These are phyloP conservation scores for Neurospora intermedia DNA, from an alignment of 495 filamentous ascomycete species.

Conservation along the genomic window DNA sequence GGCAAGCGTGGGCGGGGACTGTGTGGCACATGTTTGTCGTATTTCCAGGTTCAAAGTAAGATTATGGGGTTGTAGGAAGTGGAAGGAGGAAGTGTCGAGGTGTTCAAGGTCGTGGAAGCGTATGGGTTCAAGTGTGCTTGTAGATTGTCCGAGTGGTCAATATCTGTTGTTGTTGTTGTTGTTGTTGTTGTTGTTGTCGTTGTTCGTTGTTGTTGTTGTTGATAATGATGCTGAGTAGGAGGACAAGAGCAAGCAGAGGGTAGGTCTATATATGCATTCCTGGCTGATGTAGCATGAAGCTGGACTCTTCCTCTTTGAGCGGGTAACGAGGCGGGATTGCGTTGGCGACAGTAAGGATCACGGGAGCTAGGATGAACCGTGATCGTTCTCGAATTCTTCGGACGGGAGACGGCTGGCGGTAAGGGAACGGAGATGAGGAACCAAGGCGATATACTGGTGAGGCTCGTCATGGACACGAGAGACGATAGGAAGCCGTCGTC, in stretches of 20 bases:
- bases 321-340: not conserved
- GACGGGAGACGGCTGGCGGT: not conserved
- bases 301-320: not conserved
- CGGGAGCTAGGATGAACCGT: not conserved
- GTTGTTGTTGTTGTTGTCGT: too few relatives aligned
- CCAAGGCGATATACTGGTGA: not conserved
- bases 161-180: not conserved
- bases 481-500: not conserved
- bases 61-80: not conserved
- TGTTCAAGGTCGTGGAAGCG: not conserved
- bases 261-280: not conserved
- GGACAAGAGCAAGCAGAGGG: not conserved
- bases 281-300: not conserved
- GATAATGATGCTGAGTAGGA: not conserved
- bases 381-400: not conserved
- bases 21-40: not conserved
- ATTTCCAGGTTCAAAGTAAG: not conserved
- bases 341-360: not conserved
- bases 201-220: too few relatives aligned
- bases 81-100: not conserved
- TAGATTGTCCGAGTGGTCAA: not conserved
- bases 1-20: not conserved
- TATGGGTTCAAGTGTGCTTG: not conserved
- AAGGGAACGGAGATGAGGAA: not conserved
- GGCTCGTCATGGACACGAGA: not conserved